These are phyloP conservation scores for Phytophthora litchii DNA, from an alignment of 352 stramenopile species.

Conservation along the genomic window DNA sequence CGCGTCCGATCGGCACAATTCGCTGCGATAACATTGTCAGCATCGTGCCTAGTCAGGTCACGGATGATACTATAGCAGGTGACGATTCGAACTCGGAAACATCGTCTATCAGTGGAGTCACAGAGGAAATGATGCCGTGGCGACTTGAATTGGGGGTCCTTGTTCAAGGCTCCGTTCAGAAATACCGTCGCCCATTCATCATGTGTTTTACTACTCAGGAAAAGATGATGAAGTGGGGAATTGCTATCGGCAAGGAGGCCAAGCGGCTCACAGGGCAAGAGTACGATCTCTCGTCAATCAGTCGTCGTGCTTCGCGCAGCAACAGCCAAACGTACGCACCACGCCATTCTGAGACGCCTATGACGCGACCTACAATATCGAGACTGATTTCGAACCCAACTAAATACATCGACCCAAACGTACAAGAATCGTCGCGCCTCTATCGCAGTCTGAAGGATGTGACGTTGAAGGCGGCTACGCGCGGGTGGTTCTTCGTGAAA, in stretches of 20 bases:
- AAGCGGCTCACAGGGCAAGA: constrained; percentile 84
- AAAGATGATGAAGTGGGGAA: constrained; percentile 89
- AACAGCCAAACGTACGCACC: constrained; percentile 64
- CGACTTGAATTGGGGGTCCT: constrained; percentile 75
- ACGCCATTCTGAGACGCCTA: constrained; percentile 61
- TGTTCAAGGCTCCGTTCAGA: constrained; percentile 54
- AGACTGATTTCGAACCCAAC: constrained; percentile 77
- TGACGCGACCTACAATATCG: constrained; percentile 63
- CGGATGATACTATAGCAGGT: constrained; percentile 27
- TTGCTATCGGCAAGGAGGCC: constrained; percentile 73
- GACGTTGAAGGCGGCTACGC: constrained; percentile 60
- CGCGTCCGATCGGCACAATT: constrained; percentile 75
- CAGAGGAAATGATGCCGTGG: constrained; percentile 74
- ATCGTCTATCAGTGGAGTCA: constrained; percentile 30
- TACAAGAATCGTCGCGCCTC: constrained; percentile 51
- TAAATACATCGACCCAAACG: constrained; percentile 75
- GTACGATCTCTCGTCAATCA: constrained; percentile 81
- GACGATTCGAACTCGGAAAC: constrained; percentile 16
- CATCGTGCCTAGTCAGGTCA: constrained; percentile 74
- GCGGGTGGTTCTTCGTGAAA: constrained; percentile 89
- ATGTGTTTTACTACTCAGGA: constrained; percentile 81
- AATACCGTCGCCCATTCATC: constrained; percentile 80
- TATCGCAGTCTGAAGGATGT: constrained; percentile 84
- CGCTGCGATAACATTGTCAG: constrained; percentile 85
- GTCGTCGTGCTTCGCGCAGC: constrained; percentile 60